These are phyloP conservation scores for Canariomyces notabilis DNA, from an alignment of 2,329 filamentous ascomycete species.

Conservation along the genomic window DNA sequence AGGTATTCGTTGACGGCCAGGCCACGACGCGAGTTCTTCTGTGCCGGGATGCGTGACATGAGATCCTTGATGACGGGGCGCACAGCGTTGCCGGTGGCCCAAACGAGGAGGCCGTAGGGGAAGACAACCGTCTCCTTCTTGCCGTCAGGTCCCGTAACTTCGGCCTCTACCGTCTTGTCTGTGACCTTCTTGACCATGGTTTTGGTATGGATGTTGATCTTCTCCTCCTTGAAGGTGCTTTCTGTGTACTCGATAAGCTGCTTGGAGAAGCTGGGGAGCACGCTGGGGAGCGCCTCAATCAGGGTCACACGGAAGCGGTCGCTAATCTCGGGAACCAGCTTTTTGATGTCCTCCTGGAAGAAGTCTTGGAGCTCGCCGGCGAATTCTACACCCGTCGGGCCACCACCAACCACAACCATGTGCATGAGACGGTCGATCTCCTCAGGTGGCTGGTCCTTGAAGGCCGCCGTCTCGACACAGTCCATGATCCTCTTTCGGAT, in stretches of 20 bases:
- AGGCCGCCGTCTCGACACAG: conserved; percentile 95
- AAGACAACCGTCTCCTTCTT: conserved; percentile 76
- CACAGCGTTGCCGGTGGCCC: conserved; percentile 95
- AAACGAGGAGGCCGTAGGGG: conserved; percentile 93
- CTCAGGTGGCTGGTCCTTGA: conserved; percentile 87
- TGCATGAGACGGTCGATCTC: conserved; percentile 92
- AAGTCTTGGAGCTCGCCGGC: conserved; percentile 98
- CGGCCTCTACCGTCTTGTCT: conserved; percentile 86
- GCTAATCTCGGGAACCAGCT: conserved; percentile 93
- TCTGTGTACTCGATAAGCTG: conserved; percentile 99
- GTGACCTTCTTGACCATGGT: conserved; percentile 98
- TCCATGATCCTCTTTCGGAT: conserved; percentile 99
- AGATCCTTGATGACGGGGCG: conserved; percentile 87
- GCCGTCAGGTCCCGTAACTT: conserved; percentile 75
- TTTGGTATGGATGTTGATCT: conserved; percentile 95
- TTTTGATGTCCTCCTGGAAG: conserved; percentile 96
- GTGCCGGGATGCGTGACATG: conserved; percentile 85
- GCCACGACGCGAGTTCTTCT: conserved; percentile 91
- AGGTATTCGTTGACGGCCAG: conserved; percentile 98
- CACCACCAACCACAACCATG: conserved; percentile 94
- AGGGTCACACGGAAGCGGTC: conserved; percentile 96
- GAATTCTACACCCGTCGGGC: conserved; percentile 96
- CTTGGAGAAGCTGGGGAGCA: conserved; percentile 97
- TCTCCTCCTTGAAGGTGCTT: conserved; percentile 97
- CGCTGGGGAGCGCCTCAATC: conserved; percentile 93